phyloP scores from a whole-genome alignment of 371 early-diverging fungal genomes.

The Mortierella sp. region DNA sequence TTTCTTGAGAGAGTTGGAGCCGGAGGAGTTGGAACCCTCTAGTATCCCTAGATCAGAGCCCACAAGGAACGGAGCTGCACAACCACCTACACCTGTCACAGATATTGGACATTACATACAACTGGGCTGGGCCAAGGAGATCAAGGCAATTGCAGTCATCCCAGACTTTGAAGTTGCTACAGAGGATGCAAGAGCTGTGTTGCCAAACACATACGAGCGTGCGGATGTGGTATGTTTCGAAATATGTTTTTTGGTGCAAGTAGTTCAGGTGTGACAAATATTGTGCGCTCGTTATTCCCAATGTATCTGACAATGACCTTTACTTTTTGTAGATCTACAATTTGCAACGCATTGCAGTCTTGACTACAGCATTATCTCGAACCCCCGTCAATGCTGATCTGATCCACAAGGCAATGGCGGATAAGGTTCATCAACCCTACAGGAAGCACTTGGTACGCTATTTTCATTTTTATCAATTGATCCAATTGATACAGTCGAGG shows the following conservation, averaged over 20 bases:
- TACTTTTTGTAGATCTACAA: conserved; percentile 80
- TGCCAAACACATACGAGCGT: conserved; percentile 83
- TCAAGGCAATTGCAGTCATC: conserved; percentile 88
- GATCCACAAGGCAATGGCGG: conserved; percentile 93
- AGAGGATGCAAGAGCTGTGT: conserved; percentile 88
- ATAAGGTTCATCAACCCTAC: conserved; percentile 95
- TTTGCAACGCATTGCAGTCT: conserved; percentile 91
- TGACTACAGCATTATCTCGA: conserved; percentile 84
- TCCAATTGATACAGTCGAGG: not conserved
- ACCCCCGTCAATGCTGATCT: conserved; percentile 77
- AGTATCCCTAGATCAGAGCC: conserved; percentile 73
- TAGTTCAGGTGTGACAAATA: not conserved
- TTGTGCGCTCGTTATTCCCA: not conserved
- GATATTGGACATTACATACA: conserved; percentile 79
- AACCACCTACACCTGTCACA: conserved; percentile 68
- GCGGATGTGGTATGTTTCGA: conserved; percentile 90
- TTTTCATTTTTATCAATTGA: not conserved
- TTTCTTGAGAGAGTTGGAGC: conserved; percentile 74
- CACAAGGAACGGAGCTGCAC: conserved; percentile 50
- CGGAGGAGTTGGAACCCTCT: conserved; percentile 63
- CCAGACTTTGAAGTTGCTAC: conserved; percentile 95
- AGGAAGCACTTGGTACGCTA: conserved; percentile 82
- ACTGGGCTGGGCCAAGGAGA: conserved; percentile 74
- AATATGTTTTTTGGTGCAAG: not conserved
- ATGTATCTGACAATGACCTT: conserved; percentile 10